These are phyloP conservation scores for Saxispiralis lemnorum DNA, from an alignment of 495 filamentous ascomycete genomes.

Conservation along the genomic window DNA sequence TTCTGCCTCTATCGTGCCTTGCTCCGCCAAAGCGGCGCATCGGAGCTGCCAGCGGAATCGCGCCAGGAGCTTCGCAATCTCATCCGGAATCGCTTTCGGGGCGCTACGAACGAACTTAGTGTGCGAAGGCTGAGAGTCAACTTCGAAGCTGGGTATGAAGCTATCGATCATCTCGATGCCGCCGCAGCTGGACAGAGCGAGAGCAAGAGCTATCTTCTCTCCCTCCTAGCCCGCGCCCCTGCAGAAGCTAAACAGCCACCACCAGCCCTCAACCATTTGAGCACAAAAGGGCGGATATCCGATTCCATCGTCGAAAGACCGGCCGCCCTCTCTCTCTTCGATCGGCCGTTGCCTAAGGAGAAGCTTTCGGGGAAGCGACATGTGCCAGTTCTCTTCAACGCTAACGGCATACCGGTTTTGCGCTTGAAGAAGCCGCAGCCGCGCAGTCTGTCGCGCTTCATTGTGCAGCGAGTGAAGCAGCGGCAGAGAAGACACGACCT, in stretches of 20 bases:
- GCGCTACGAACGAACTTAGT: constrained; percentile 34
- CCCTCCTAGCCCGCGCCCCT: constrained; percentile 14
- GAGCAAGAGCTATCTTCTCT: constrained; percentile 11
- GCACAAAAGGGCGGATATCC: background rate
- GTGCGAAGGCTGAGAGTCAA: constrained; percentile 16
- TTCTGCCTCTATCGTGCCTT: constrained; percentile 58
- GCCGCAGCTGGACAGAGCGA: constrained; percentile 13
- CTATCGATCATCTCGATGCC: constrained; percentile 22
- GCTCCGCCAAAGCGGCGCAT: constrained; percentile 37
- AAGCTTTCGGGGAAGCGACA: constrained; percentile 34
- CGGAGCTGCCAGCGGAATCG: constrained; percentile 22
- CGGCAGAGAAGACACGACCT: constrained; percentile 26
- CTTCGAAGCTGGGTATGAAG: constrained; percentile 41
- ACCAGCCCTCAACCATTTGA: background rate
- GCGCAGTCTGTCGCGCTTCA: constrained; percentile 33
- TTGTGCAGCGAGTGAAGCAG: constrained; percentile 32
- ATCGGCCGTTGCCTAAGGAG: constrained; percentile 29
- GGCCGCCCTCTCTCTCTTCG: constrained; percentile 20
- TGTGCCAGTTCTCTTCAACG: constrained; percentile 41
- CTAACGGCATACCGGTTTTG: constrained; percentile 48
- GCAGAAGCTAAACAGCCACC: constrained; percentile 6
- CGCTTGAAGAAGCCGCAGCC: constrained; percentile 55
- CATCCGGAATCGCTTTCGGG: constrained; percentile 40
- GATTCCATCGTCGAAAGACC: background rate
- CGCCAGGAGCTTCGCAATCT: constrained; percentile 26